These are phyloP conservation scores for Melastoma malabathricum DNA, from an alignment of 345 rosid species.

Conservation along the genomic window DNA sequence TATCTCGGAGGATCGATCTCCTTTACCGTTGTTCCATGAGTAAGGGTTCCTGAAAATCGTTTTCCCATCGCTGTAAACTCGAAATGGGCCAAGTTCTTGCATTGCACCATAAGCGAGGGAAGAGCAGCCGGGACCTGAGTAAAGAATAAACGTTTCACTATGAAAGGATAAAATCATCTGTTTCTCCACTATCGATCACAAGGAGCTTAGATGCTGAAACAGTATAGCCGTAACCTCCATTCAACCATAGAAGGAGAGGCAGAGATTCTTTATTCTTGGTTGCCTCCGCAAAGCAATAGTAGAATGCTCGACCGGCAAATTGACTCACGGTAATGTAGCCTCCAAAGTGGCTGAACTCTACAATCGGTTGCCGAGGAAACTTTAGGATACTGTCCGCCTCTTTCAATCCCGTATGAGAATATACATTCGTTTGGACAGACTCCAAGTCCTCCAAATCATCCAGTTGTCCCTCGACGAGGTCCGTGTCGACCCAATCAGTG, in stretches of 20 bases:
- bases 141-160: not conserved
- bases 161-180: not conserved
- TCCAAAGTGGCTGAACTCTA: conserved; percentile 40
- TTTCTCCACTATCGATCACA: not conserved
- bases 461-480: too few species aligned
- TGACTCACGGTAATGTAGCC: conserved; percentile 55
- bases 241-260: conserved; percentile 90
- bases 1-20: not conserved
- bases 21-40: conserved; percentile 14
- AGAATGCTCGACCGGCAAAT: conserved; percentile 47
- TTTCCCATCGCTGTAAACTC: conserved; percentile 27
- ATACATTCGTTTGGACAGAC: not conserved
- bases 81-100: conserved; percentile 36
- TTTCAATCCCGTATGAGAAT: conserved; percentile 19
- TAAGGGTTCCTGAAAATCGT: conserved; percentile 18
- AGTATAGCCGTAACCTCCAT: conserved; percentile 36
- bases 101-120: conserved; percentile 35
- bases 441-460: too few species aligned
- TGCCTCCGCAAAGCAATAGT: conserved; percentile 60
- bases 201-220: not conserved
- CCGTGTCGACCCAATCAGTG: too few species aligned
- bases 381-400: conserved; percentile 18
- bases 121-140: conserved; percentile 33
- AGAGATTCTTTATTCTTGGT: conserved; percentile 19
- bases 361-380: conserved; percentile 56